Evolutionary conservation across 306 rosid genomes (phyloP).

Genomic region (Hippophae gyantsensis): DNA sequence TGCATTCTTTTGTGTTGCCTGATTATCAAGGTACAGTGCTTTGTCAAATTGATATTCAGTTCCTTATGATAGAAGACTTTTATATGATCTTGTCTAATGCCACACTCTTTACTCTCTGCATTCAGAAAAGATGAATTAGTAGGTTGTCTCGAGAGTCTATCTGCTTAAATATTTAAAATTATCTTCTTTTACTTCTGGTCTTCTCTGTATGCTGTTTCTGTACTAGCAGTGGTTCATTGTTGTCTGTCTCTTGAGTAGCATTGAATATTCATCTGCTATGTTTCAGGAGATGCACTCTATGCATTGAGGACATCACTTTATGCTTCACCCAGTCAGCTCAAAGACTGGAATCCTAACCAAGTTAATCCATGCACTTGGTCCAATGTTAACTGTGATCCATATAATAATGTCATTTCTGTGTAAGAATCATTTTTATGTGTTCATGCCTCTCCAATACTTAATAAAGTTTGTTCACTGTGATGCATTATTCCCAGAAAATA

Average conservation of each 20-base stretch:
- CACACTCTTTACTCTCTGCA: background rate
- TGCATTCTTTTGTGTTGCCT: constrained; percentile 45
- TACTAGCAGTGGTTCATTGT: background rate
- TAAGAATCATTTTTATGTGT: constrained; percentile 37
- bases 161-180: too few species aligned
- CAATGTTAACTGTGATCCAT: constrained; percentile 51
- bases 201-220: background rate
- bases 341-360: constrained; percentile 79
- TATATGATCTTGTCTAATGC: too few species aligned
- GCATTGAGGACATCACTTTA: constrained; percentile 50
- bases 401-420: constrained; percentile 52
- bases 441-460: background rate
- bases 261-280: constrained; percentile 20
- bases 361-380: constrained; percentile 98
- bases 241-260: constrained; percentile 11
- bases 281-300: constrained; percentile 76
- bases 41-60: background rate
- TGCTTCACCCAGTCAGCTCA: constrained; percentile 57
- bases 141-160: too few species aligned
- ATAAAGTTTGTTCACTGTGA: constrained; percentile 4
- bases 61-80: background rate
- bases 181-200: background rate
- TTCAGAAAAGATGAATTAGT: constrained; percentile 1
- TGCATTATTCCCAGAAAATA: constrained; percentile 6
- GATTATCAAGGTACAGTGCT: constrained; percentile 63